Base-by-base conservation (phyloP, 192 early-diverging fungal genomes). In the Pecoramyces ruminantium region DNA sequence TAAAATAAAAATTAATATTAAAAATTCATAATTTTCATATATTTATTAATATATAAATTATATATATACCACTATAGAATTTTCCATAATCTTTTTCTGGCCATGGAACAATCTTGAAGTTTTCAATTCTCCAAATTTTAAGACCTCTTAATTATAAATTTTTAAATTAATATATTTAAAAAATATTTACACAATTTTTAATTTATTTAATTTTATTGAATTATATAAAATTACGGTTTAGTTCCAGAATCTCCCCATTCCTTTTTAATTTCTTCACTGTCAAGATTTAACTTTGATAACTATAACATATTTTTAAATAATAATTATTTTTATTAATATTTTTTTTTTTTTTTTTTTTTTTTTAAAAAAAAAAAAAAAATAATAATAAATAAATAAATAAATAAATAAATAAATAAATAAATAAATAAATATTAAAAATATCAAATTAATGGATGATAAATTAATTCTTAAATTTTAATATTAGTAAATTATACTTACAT, bases 111-210 rank as follows among this genome's bases (percentile, higher is more conserved):
- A 95, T 87, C 77, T 92, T 80, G 86, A 95, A 95, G 80, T 92
- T 83, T 84, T 95, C 93, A 67, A 95, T 92, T 78, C 94, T 89
- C 93, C 93, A 95, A 77, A 93, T 84, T 83, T 87, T 88, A 38
- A 93, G 85, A 29, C 93, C 92, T 29, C 88, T 91, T 78, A n/a
- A 21, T 67, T 28, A 40, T 29, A 18, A 29, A 80, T 39, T 8
- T 17, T 5, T 29, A 11, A 79, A 30, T 58, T 29, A 16, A 25
- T 25, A 21, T 21, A 80, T n/a, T 29, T 2, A 77, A 78, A 34
- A 38, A n/a, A n/a, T 28, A 30, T 4, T n/a, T 11, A 9, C 11
- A 67, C n/a, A 67, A n/a, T n/a, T 67, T 11, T 67, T 25, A 8
- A 14, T 51, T 51, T 51, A 14, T 5, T 1, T 21, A 14, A n/a